Conservation (phyloP, 2,329 filamentous ascomycete species). For the Botryosphaeria agaves region DNA sequence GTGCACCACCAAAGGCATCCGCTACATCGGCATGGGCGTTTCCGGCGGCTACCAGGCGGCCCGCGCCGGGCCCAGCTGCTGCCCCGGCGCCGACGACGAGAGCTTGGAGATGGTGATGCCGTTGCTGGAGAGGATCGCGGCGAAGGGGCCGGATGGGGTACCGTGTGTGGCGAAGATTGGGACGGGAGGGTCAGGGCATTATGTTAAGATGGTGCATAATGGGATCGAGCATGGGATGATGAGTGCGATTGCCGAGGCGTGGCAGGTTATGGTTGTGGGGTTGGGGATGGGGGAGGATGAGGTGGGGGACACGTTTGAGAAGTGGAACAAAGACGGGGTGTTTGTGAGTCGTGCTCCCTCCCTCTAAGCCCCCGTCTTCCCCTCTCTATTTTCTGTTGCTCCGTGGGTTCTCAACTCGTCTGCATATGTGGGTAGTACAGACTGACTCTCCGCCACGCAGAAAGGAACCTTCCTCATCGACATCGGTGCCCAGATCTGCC, state of each 20-base stretch:
- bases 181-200: constrained; percentile 47
- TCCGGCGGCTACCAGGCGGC: constrained; percentile 54
- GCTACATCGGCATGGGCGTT: constrained; percentile 51
- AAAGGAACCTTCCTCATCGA: constrained; percentile 42
- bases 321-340: constrained; percentile 43
- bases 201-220: constrained; percentile 62
- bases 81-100: constrained; percentile 41
- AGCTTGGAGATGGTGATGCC: constrained; percentile 43
- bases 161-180: constrained; percentile 45
- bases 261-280: constrained; percentile 42
- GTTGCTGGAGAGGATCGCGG: constrained; percentile 41
- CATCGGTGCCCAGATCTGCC: constrained; percentile 45
- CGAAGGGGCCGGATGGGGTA: constrained; percentile 40
- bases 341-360: constrained; percentile 20
- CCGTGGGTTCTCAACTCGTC: too few relatives aligned
- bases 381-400: too few relatives aligned
- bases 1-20: constrained; percentile 38
- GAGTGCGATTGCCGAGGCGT: constrained; percentile 45
- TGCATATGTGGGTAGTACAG: too few relatives aligned
- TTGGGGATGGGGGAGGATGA: constrained; percentile 42
- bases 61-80: constrained; percentile 48
- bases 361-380: too few relatives aligned
- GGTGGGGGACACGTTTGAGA: constrained; percentile 39
- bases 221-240: constrained; percentile 61
- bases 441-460: too few relatives aligned